Evolutionary conservation across 495 filamentous ascomycete species (phyloP), one percentile per base, ranked within the genome.

Genomic region (Hypoxylon fuscum): DNA sequence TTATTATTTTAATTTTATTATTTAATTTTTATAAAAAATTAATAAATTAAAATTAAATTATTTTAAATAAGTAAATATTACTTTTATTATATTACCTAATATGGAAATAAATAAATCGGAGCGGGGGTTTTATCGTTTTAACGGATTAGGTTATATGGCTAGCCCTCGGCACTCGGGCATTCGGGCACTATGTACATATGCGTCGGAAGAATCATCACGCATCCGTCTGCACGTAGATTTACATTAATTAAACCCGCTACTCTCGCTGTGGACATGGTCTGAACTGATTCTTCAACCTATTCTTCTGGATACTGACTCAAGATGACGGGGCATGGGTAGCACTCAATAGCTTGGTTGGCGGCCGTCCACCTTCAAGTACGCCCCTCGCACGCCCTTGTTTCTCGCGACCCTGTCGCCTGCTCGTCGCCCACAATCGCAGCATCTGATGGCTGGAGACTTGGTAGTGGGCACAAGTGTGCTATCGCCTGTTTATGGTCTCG

Each of bases 381-480:
- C 27, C 27, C 27, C 27, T 31, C 27, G 27, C 27, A 10, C 27
- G 4, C 27, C 27, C 27, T 4, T 31, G 27, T 10, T 31, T 31
- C 27, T 31, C 27, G 27, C 4, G 27, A 31, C n/a, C n/a, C n/a
- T n/a, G n/a, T n/a, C n/a, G n/a, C n/a, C n/a, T n/a, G n/a, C n/a
- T n/a, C n/a, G n/a, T 72, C 70, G 0, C 69, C 76, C 2, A 81
- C 79, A 2, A 80, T 86, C 14, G 81, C 81, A 5, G 55, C 75
- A 18, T 76, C 74, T 0, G 85, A 86, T 5, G 88, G 87, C 2
- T 90, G 83, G 64, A 76, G 80, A 7, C 81, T 83, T 29, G 87
- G 86, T n/a, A 87, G 84, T 5, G 88, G 88, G 2, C 68, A 90
- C 61, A n/a, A 75, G 75, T 12, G 68, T 84, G 1, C 71, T 89